Base-by-base conservation (phyloP, 1,284 basidiomycete genomes). In the Microbotryum intermedium region DNA sequence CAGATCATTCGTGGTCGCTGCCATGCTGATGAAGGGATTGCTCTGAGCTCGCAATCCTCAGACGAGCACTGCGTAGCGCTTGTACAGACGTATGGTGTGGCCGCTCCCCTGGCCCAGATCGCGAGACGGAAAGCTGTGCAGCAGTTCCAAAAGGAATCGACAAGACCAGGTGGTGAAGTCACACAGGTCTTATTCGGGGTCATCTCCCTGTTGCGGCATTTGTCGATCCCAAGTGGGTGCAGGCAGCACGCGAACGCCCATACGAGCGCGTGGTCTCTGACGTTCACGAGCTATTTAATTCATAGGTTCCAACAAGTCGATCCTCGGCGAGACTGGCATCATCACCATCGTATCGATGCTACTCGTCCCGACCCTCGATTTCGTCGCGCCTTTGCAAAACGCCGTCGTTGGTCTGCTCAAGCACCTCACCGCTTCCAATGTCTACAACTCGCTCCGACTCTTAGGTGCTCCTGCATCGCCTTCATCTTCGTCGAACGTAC, bases 401-500 rank as follows among this genome's bases (percentile, higher is more conserved):
- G 85, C 84, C 51, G 88, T 89, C 0, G 87, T 97, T 48, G 90
- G 89, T 0, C 80, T 92, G 20, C 81, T 88, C 30, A 97, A 97
- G 76, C 88, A 95, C 71, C 79, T 97, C 58, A 90, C 87, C 72
- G 83, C 82, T 61, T 81, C 81, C 43, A 84, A 83, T 70, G 88
- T 83, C 53, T 80, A 82, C 60, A 87, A 83, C 74, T 78, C 79
- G 16, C 71, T 68, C 28, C 66, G 50, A 18, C 45, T 73, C 10
- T 74, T 86, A 29, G 77, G 82, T 30, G 21, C 29, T 6, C 23
- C 49, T 23, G 9, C 44, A 45, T 55, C 16, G 47, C 52, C 45
- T 29, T 54, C 23, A 56, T 28, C 16, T 28, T 57, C 50, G 5
- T 18, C n/a, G 50, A 16, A 13, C 47, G 52, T 57, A 50, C 23